Evolutionary conservation across 78 protist genomes (phyloP).

Genomic region (Creolimax fragrantissima): DNA sequence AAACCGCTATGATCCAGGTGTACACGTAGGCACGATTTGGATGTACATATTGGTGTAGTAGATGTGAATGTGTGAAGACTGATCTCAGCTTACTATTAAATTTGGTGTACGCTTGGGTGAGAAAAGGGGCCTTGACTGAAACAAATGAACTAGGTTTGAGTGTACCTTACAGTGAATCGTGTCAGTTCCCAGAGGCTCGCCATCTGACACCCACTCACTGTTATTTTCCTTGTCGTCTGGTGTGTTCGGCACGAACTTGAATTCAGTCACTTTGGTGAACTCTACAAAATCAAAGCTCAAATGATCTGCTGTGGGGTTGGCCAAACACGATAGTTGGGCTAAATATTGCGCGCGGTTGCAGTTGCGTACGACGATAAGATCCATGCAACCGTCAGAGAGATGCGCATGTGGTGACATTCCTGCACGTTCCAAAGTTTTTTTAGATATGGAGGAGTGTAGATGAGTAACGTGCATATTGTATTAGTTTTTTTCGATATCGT

Average conservation of each 20-base stretch:
- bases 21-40: no score
- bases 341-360: background rate
- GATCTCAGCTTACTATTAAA: no score
- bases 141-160: background rate
- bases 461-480: no score
- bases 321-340: background rate
- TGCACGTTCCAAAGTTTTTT: no score
- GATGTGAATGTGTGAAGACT: no score
- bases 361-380: background rate
- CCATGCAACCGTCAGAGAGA: background rate
- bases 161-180: background rate
- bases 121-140: background rate
- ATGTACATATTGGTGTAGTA: no score
- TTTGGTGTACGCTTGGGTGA: background rate
- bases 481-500: no score
- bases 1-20: no score
- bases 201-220: background rate
- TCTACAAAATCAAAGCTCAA: background rate
- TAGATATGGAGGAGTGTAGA: no score
- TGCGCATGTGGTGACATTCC: conserved; percentile 11
- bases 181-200: background rate
- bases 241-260: background rate
- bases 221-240: background rate
- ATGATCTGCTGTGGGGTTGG: background rate
- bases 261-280: background rate